A percentile compares a stretch with the other conserved stretches of the same genome.
phyloP scores from a whole-genome alignment of 495 filamentous ascomycete species.

The Tuber calosporum region DNA sequence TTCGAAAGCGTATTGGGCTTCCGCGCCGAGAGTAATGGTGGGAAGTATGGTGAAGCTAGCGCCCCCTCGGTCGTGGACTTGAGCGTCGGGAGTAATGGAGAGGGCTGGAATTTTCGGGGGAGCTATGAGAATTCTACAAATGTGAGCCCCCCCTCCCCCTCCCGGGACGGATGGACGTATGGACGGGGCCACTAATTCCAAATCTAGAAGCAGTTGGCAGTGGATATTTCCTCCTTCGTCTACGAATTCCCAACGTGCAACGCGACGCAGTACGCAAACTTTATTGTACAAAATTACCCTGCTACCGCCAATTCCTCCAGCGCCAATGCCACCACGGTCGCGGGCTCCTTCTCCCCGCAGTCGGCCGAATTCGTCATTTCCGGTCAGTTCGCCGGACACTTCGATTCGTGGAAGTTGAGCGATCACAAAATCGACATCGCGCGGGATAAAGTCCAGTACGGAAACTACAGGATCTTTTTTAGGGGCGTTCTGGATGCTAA shows the following conservation, averaged over 20 bases:
- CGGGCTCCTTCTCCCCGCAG: background rate
- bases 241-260: slow-evolving; percentile 1
- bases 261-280: background rate
- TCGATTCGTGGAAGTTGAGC: background rate
- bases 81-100: background rate
- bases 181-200: too few species aligned
- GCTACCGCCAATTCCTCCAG: background rate
- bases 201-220: background rate
- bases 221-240: background rate
- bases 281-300: background rate
- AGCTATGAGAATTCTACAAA: background rate
- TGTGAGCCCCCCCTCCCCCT: background rate
- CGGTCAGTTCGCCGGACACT: background rate
- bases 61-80: background rate
- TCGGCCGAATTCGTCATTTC: background rate
- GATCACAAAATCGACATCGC: background rate
- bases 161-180: too few species aligned
- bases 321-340: background rate
- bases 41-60: background rate
- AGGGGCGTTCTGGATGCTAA: background rate
- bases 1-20: background rate
- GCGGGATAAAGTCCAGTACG: background rate
- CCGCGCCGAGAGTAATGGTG: background rate
- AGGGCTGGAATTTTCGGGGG: background rate
- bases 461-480: background rate